These are phyloP conservation scores for Paramecium caudatum DNA, from an alignment of 73 alveolate genomes.

Conservation along the genomic window DNA sequence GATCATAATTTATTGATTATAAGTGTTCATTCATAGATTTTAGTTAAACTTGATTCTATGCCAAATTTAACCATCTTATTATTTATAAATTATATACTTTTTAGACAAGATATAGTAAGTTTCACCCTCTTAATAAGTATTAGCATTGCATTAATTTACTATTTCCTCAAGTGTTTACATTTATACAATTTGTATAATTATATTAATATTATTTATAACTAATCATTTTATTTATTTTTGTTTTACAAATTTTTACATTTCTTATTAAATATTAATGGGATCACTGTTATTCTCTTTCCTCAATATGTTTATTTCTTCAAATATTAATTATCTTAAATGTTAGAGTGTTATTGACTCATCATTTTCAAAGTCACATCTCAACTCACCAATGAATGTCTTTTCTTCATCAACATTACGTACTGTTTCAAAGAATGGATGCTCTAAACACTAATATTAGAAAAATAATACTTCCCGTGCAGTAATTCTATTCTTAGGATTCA, in stretches of 20 bases:
- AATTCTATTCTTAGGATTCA: conserved; percentile 70
- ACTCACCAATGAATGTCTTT: neutral
- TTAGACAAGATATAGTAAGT: too few relatives aligned
- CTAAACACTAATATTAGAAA: conserved; percentile 22
- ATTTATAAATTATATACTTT: too few relatives aligned
- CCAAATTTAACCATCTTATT: too few relatives aligned
- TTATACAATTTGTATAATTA: neutral
- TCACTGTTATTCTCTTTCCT: too few relatives aligned
- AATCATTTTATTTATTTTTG: neutral
- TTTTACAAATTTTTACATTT: neutral
- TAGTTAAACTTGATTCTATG: too few relatives aligned
- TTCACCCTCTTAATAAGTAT: neutral
- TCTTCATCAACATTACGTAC: neutral
- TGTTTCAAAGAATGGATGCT: neutral
- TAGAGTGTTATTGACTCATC: conserved; percentile 2
- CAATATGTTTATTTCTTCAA: neutral
- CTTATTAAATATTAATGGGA: neutral
- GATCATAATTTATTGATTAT: too few relatives aligned
- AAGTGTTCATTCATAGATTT: too few relatives aligned
- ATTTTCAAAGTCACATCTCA: conserved; percentile 14
- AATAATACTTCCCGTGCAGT: neutral
- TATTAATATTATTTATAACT: neutral
- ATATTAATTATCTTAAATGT: neutral
- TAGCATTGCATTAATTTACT: neutral
- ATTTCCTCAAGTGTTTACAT: conserved; percentile 17